Base-by-base conservation (phyloP, 2,329 filamentous ascomycete species). In the Cytospora piceae region DNA sequence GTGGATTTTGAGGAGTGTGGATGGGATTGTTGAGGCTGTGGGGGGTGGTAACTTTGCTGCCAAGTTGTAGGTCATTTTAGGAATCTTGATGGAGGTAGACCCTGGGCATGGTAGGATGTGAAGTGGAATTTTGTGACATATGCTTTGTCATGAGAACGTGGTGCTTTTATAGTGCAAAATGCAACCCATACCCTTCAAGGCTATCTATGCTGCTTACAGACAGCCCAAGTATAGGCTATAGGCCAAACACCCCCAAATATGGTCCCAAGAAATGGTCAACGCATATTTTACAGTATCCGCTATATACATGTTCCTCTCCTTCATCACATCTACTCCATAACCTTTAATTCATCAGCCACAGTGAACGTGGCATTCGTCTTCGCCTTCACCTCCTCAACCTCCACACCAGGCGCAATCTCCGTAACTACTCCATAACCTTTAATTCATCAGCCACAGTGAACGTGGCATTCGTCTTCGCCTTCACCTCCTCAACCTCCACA, bases 321-420 rank as follows among this genome's bases (percentile, higher is more conserved):
- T n/a, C n/a, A 32, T 51, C 22, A 17, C n/a, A 7, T 14, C 14
- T 14, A 9, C 32, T 32, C 17, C 27, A 55, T 4, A 17, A 55
- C 55, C 70, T 82, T 82, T 54, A 92, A 63, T 32, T 86, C 75
- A 39, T 87, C 80, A 0, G 87, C 86, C 53, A 92, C 84, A 5
- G 76, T 74, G 73, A 93, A 93, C 49, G 83, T 80, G 0, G 90
- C 90, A 61, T 86, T 88, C 1, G 90, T 93, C 81, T 91, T 92
- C 70, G 80, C 79, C 77, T 79, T 85, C 3, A 93, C 83, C 68
- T 91, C 87, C 37, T 93, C 89, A 1, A 92, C 82, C 15, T 83
- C 82, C 0, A 92, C 86, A 0, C 87, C 89, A 1, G 88, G 87
- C 1, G 90, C 90, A 20, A 92, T 75, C 77, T 93, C 90, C 0